Base-by-base conservation (phyloP, 768 basidiomycete genomes). In the Leccinellum luteum region DNA sequence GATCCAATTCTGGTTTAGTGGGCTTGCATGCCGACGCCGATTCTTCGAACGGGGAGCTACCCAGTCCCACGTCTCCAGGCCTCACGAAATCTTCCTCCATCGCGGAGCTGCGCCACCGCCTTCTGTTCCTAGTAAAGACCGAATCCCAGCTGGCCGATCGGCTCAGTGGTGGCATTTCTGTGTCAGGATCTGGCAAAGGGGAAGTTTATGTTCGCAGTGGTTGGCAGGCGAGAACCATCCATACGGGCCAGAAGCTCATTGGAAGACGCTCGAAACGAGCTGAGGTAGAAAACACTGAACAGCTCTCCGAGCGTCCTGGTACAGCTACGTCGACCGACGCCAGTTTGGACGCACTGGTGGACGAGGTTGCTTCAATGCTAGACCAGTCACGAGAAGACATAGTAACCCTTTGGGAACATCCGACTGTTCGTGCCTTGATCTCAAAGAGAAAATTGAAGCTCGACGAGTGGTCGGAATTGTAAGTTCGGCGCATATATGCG, bases 401-500 rank as follows among this genome's bases (percentile, higher is more conserved):
- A 66, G 76, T 78, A 56, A 78, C 84, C 54, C 78, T 94, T 21
- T 93, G 91, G 90, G 75, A 78, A 48, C 85, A 90, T 61, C 81
- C 86, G 0, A 79, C 81, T 9, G 91, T 94, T 52, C 83, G 81
- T 66, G 82, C 79, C 27, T 73, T 92, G 70, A 85, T 91, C 48
- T 75, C 76, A 21, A 85, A 81, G 65, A 79, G 90, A 56, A 84
- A 85, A 57, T 72, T 93, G 50, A 86, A 89, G 65, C 76, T 93
- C 51, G 90, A 93, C 61, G 91, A 94, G 70, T 92, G 90, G 86
- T 85, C 89, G 13, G 91, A 92, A 74, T 94, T 89, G 91, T 93
- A 68, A 71, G 91, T 78, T 44, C 13, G 9, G 44, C 21, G 67
- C 64, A 62, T 71, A 64, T 63, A 74, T 66, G 62, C 60, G 23